Base-by-base conservation (phyloP, 192 early-diverging fungal species). In the Globomyces pollinis-pini region DNA sequence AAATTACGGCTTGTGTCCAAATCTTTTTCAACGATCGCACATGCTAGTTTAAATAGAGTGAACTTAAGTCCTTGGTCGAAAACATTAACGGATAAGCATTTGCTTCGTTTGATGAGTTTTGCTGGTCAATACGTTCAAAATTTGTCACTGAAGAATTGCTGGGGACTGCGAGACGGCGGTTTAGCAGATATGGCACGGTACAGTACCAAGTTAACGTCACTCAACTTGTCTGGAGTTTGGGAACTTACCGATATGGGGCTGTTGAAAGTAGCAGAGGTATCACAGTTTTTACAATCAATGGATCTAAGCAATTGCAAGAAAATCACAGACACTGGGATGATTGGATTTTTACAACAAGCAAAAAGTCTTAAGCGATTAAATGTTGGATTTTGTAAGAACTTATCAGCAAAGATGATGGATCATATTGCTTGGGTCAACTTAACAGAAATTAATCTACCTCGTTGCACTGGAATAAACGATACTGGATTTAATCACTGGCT, bases 271-370 rank as follows among this genome's bases (percentile, higher is more conserved):
- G 76, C 74, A 7, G 45, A 56, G 9, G 57, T 62, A 26, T 84
- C 79, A 32, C 30, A 23, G 20, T 7, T 64, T 15, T 67, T 91
- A 1, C 45, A 57, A 11, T 65, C 47, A 1, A 55, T 91, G n/a
- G 82, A 91, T 60, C 64, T 91, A 21, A 79, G 76, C n/a, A 91
- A 91, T 59, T 91, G 88, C 63, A 64, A 88, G 15, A 90, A 91
- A 64, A 71, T 91, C 0, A 86, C 81, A 6, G 80, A 88, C 50
- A 63, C 56, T 3, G 83, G 81, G 9, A 67, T 91, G 2, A 63
- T 68, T 18, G 30, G 63, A 4, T 59, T 90, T 1, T 65, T 87
- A 44, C 70, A 77, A 36, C 70, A 59, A 13, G 64, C 68, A 13
- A 38, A 54, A 21, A 38, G 31, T 33, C 5, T 80, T 43, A 31